Conservation (phyloP, 2,329 filamentous ascomycete genomes). For the Gnomoniopsis smithogilvyi region DNA sequence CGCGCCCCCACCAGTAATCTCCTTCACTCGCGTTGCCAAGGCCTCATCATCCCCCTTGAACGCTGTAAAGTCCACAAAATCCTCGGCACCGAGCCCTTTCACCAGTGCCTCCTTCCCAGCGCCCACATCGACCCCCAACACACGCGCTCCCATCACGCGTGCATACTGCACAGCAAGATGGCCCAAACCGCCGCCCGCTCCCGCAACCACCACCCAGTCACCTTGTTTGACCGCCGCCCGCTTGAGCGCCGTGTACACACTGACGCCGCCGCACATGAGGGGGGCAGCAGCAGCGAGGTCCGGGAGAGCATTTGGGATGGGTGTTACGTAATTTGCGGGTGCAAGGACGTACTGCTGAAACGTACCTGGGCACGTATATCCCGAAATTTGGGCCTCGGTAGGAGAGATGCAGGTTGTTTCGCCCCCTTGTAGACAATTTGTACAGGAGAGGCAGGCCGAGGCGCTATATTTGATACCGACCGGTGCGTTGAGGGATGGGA, state of each 20-base stretch:
- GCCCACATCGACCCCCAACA: slow-evolving; percentile 29
- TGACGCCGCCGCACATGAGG: slow-evolving; percentile 30
- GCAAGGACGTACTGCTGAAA: slow-evolving; percentile 30
- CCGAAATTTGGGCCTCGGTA: slow-evolving; percentile 35
- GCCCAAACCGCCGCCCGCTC: slow-evolving; percentile 30
- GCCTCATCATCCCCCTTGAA: slow-evolving; percentile 7
- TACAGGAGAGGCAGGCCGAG: slow-evolving; percentile 24
- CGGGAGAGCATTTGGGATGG: slow-evolving; percentile 22
- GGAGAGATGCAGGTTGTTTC: slow-evolving; percentile 34
- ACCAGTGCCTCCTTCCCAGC: slow-evolving; percentile 19
- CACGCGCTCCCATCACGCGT: slow-evolving; percentile 18
- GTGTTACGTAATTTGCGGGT: slow-evolving; percentile 25
- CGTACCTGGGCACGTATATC: slow-evolving; percentile 32
- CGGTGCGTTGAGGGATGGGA: not conserved
- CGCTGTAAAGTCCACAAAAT: slow-evolving; percentile 28
- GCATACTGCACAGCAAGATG: slow-evolving; percentile 33
- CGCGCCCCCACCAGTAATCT: slow-evolving; percentile 26
- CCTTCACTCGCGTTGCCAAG: slow-evolving; percentile 21
- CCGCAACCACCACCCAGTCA: slow-evolving; percentile 30
- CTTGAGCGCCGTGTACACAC: slow-evolving; percentile 21
- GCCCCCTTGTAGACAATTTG: slow-evolving; percentile 31
- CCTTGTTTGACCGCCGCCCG: slow-evolving; percentile 2
- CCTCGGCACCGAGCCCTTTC: slow-evolving; percentile 23
- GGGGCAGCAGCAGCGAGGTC: slow-evolving; percentile 24
- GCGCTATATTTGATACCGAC: slow-evolving; percentile 4